Evolutionary conservation across 164 flowering plant genomes (phyloP), one percentile per base, ranked within the genome.

Genomic region (Hamamelis virginiana): DNA sequence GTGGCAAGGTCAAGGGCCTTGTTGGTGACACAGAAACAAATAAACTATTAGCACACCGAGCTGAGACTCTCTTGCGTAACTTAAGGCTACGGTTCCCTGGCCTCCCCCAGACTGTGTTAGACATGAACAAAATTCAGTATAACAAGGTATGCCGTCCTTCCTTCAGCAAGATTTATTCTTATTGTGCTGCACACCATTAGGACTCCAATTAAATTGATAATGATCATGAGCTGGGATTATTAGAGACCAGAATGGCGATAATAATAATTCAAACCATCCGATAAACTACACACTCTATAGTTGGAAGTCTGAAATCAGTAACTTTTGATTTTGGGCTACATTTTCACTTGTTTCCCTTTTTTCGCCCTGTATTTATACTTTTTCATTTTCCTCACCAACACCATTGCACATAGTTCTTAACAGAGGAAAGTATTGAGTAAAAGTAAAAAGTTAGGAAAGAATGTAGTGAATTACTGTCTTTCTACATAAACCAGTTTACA

Each of bases 101-200:
- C 62, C 86, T 92, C 55, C 87, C 96, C 9, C 96, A 90, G 59
- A 87, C 92, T 16, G 71, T 84, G 18, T 66, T 92, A 61, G 97
- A 92, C 77, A 90, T 80, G 85, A 78, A 69, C 82, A 92, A 90
- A 83, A 92, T 92, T 61, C 94, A 89, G 59, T 81, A 79, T 70
- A 92, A 90, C 77, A 87, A 84, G 92, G 97, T 90, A 72, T 43
- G 41, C n/a, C n/a, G n/a, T n/a, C n/a, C n/a, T n/a, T 33, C 41
- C 41, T 33, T 33, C 41, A 33, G 6, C 41, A 33, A 33, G 41
- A 33, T 33, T 2, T 33, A 33, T 33, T 33, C 41, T 33, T 33
- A 33, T 33, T 6, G 6, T 33, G n/a, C 15, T n/a, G n/a, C 53
- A 50, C 16, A 15, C 15, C 19, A 15, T 50, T 15, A 16, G 18